Base-by-base conservation (phyloP, 108 stramenopile species). In the Bacterosira constricta region DNA sequence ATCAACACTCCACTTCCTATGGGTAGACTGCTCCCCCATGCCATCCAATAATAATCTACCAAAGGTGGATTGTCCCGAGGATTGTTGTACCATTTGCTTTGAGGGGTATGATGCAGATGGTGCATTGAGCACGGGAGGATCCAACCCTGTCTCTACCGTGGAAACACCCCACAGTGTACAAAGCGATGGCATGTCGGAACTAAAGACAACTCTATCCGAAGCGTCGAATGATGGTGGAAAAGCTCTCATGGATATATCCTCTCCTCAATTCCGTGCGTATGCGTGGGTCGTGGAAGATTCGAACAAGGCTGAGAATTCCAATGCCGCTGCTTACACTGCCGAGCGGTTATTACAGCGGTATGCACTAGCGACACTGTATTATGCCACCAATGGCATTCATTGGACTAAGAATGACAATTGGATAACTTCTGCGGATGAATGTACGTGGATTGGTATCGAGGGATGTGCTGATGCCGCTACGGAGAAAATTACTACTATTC, bases 21-120 rank as follows among this genome's bases (percentile, higher is more conserved):
- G 53, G 53, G 53, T 15, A 7, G 53, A 54, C 32, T 54, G 53
- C 29, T 27, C 30, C 30, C 53, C 53, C 53, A 27, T 49, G 47
- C 13, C 64, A 15, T 65, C 64, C 1, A 51, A 29, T n/a, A 51
- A 51, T 15, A 51, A 51, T 15, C 31, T 63, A 13, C 53, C 53
- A 2, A 75, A 67, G 41, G 66, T 75, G 42, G 45, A 47, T 10
- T 75, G 74, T 45, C 49, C 58, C 5, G 54, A 31, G 5, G 66
- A 67, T 21, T 75, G 74, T 27, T 75, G 74, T 21, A 61, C 74
- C 5, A 75, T 75, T 42, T 75, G 74, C 30, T 75, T 75, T 15
- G 74, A 75, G 59, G 74, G 74, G 15, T 60, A 61, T 39, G 65
- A 60, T 38, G 25, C 45, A 21, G 66, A 60, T 41, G 66, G 39